phyloP scores from a whole-genome alignment of 1,139 yeast species.

The Lodderomyces jiufengensis region DNA sequence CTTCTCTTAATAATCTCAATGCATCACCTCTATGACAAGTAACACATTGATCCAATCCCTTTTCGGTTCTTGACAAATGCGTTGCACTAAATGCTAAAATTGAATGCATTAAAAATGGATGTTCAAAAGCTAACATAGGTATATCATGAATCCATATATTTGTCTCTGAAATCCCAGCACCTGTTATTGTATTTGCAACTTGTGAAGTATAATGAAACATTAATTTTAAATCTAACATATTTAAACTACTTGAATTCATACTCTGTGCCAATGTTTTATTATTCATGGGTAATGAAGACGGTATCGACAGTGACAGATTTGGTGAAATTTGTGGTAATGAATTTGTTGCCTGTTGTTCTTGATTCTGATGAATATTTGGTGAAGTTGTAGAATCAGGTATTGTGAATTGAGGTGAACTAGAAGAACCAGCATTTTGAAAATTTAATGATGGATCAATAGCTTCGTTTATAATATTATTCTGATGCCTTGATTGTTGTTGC shows the following conservation, averaged over 20 bases:
- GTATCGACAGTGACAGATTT: constrained; percentile 15
- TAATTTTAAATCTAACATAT: constrained; percentile 72
- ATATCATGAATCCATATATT: constrained; percentile 86
- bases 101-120: constrained; percentile 90
- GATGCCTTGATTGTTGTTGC: too few species aligned
- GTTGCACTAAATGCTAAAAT: constrained; percentile 89
- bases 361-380: neutral
- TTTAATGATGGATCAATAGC: too few species aligned
- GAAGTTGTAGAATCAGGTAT: too few species aligned
- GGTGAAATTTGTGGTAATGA: constrained; percentile 28
- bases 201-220: constrained; percentile 85
- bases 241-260: constrained; percentile 36
- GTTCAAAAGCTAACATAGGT: constrained; percentile 82
- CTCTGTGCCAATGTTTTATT: constrained; percentile 15
- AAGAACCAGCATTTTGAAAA: too few species aligned
- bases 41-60: constrained; percentile 77
- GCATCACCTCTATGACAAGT: constrained; percentile 90
- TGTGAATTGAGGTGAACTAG: too few species aligned
- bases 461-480: too few species aligned
- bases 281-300: constrained; percentile 8
- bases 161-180: constrained; percentile 85
- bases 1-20: constrained; percentile 71
- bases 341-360: neutral
- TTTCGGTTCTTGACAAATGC: constrained; percentile 73
- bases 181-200: constrained; percentile 83